phyloP scores from a whole-genome alignment of 2,329 filamentous ascomycete species.

The Lasiodiplodia hormozganensis region DNA sequence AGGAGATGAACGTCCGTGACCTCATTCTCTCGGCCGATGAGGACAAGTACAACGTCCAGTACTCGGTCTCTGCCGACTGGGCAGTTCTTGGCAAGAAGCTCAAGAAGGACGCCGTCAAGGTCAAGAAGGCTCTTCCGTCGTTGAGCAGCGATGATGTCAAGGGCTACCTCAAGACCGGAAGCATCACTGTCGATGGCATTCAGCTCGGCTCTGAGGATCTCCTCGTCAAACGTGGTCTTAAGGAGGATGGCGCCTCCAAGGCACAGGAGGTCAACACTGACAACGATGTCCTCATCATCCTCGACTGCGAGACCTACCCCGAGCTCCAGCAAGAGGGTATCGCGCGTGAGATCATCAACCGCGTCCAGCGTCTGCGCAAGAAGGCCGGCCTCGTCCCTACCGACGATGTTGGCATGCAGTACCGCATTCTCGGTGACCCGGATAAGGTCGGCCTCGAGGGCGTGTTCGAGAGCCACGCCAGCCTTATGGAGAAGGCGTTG shows the following conservation, averaged over 20 bases:
- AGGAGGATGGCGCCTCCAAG: conserved; percentile 72
- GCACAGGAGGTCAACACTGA: conserved; percentile 87
- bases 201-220: conserved; percentile 82
- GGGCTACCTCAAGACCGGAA: conserved; percentile 74
- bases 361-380: conserved; percentile 91
- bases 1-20: conserved; percentile 90
- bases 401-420: conserved; percentile 96
- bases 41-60: conserved; percentile 88
- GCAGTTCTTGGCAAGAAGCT: conserved; percentile 95
- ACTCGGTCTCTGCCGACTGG: conserved; percentile 90
- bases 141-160: conserved; percentile 84
- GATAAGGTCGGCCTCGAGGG: conserved; percentile 75
- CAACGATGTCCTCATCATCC: conserved; percentile 85
- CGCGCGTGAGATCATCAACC: conserved; percentile 89
- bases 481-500: conserved; percentile 76
- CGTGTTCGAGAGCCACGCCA: conserved; percentile 72
- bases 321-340: conserved; percentile 89
- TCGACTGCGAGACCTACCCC: conserved; percentile 83
- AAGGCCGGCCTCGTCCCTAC: conserved; percentile 89
- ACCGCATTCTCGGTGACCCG: conserved; percentile 79
- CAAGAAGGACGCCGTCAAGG: conserved; percentile 90
- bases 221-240: conserved; percentile 79
- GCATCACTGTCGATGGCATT: conserved; percentile 85
- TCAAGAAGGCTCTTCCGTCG: conserved; percentile 86
- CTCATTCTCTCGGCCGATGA: conserved; percentile 86